phyloP scores from a whole-genome alignment of 2,329 filamentous ascomycete genomes.

The Myriangium duriaei region DNA sequence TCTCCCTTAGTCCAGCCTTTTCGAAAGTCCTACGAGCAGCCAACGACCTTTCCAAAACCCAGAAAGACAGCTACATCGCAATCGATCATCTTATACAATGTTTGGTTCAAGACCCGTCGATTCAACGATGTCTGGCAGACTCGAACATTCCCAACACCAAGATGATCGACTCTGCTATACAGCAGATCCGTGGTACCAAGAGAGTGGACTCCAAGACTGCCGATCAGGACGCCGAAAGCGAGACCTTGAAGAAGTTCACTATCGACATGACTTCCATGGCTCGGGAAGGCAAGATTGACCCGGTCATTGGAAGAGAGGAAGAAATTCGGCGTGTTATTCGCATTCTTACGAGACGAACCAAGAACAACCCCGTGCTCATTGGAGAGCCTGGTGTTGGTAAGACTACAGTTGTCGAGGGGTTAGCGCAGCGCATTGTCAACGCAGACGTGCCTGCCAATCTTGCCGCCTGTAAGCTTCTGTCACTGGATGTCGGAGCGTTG shows the following conservation, averaged over 20 bases:
- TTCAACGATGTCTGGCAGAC: conserved; percentile 66
- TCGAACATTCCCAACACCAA: conserved; percentile 86
- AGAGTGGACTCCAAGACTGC: conserved; percentile 93
- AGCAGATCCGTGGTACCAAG: conserved; percentile 82
- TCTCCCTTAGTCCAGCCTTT: conserved; percentile 71
- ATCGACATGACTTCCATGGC: conserved; percentile 97
- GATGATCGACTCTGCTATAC: conserved; percentile 78
- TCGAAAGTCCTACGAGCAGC: conserved; percentile 72
- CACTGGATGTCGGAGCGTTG: conserved; percentile 85
- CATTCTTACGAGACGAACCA: conserved; percentile 83
- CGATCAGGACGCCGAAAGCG: conserved; percentile 81
- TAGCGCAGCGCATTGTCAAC: conserved; percentile 92
- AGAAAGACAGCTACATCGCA: conserved; percentile 90
- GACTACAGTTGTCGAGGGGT: conserved; percentile 91
- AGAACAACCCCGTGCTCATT: conserved; percentile 97
- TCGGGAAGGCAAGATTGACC: conserved; percentile 93
- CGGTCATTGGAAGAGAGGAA: conserved; percentile 91
- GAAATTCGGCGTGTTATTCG: conserved; percentile 86
- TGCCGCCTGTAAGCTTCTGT: conserved; percentile 84
- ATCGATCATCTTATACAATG: conserved; percentile 88
- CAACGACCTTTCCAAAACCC: conserved; percentile 85
- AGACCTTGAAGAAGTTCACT: conserved; percentile 95
- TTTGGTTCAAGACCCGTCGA: conserved; percentile 62
- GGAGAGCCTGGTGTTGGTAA: conserved; percentile 98
- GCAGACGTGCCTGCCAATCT: conserved; percentile 92